A percentile compares a stretch with the other conserved stretches of the same genome.
phyloP scores from a whole-genome alignment of 768 basidiomycete genomes.

The Xerocomellus intermedius region DNA sequence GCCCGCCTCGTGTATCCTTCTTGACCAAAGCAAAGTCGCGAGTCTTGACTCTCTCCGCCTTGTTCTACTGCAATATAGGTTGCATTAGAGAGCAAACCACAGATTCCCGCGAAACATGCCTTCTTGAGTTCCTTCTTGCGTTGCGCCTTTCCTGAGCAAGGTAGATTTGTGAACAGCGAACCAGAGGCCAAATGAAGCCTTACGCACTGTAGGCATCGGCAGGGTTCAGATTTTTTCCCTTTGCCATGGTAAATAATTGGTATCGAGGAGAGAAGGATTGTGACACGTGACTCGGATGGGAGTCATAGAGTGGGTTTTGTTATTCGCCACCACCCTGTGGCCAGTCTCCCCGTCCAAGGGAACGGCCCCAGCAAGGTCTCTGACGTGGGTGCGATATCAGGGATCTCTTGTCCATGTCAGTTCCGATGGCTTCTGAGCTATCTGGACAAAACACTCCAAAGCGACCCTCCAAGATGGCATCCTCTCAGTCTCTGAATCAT shows the following conservation, averaged over 20 bases:
- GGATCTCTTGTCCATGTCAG: conserved; percentile 25
- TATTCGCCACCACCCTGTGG: conserved; percentile 17
- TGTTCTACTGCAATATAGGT: conserved; percentile 72
- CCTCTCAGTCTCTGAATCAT: conserved; percentile 69
- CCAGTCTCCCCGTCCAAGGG: conserved; percentile 48
- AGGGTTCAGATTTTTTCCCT: conserved; percentile 85
- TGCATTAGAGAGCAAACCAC: conserved; percentile 6
- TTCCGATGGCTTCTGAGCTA: conserved; percentile 25
- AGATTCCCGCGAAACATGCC: conserved; percentile 37
- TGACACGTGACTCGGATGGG: conserved; percentile 28
- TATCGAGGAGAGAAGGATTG: background rate
- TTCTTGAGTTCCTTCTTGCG: conserved; percentile 96
- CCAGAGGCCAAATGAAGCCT: background rate
- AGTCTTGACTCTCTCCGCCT: conserved; percentile 73
- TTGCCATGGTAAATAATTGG: conserved; percentile 61
- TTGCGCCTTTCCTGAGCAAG: conserved; percentile 75
- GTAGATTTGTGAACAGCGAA: background rate
- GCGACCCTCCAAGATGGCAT: conserved; percentile 66
- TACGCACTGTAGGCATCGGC: conserved; percentile 89
- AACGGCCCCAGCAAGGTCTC: conserved; percentile 36
- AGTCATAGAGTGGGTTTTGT: conserved; percentile 18
- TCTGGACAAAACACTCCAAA: conserved; percentile 44
- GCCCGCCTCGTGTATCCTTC: conserved; percentile 83
- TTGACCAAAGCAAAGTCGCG: conserved; percentile 91
- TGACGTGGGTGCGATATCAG: conserved; percentile 16